These are phyloP conservation scores for Bothriochloa decipiens DNA, from an alignment of 176 grass and related monocot genomes.

Conservation along the genomic window DNA sequence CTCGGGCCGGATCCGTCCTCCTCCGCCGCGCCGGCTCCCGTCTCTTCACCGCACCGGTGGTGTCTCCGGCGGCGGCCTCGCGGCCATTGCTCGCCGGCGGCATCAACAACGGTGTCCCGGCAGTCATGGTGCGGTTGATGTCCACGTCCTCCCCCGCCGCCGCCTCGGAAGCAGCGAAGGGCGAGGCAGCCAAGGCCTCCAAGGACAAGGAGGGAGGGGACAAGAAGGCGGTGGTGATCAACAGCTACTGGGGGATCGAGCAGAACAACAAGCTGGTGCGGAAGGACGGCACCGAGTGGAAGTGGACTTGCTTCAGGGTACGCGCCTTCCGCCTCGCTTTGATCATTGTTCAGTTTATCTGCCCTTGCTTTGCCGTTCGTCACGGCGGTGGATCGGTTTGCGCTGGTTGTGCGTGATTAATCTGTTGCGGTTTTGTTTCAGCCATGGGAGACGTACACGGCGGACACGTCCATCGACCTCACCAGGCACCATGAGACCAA, in stretches of 20 bases:
- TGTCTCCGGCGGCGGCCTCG: slow-evolving; percentile 19
- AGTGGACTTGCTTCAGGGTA: slow-evolving; percentile 86
- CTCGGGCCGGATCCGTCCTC: slow-evolving; percentile 48
- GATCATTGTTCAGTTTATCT: slow-evolving; percentile 8
- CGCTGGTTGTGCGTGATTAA: not conserved
- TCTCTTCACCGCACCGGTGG: slow-evolving; percentile 30
- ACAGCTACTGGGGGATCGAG: slow-evolving; percentile 82
- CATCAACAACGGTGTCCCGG: slow-evolving; percentile 17
- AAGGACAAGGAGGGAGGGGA: slow-evolving; percentile 28
- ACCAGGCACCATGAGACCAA: slow-evolving; percentile 68
- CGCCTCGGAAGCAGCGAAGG: slow-evolving; percentile 12
- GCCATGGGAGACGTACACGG: slow-evolving; percentile 77
- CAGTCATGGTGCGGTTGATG: slow-evolving; percentile 35
- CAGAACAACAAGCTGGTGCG: slow-evolving; percentile 56
- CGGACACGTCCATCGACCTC: slow-evolving; percentile 67
- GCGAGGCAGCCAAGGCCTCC: slow-evolving; percentile 3
- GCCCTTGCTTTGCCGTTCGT: not conserved
- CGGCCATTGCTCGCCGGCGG: slow-evolving; percentile 15
- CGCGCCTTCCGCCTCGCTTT: slow-evolving; percentile 4
- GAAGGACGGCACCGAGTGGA: slow-evolving; percentile 83
- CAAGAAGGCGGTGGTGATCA: slow-evolving; percentile 56
- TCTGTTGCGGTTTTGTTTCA: slow-evolving; percentile 10
- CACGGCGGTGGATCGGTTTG: not conserved
- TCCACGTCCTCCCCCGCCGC: slow-evolving; percentile 45
- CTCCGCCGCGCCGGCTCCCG: slow-evolving; percentile 51